Percentiles rank a stretch among this genome's conserved stretches.
Evolutionary conservation across 2,329 filamentous ascomycete species (phyloP).

Genomic region (Aureobasidium mangrovei): DNA sequence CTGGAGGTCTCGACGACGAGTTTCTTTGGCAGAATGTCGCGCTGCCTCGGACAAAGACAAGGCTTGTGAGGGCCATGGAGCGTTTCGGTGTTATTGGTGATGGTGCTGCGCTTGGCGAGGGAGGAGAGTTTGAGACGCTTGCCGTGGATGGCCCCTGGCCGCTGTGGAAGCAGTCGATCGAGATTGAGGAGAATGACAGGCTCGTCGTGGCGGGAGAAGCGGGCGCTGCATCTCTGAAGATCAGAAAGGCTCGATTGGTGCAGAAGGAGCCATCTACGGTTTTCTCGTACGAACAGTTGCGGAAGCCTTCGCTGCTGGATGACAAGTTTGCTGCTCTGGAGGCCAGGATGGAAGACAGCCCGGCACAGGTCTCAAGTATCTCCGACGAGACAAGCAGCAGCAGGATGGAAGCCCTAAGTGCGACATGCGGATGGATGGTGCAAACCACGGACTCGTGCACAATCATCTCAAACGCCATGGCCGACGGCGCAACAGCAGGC

Average conservation of each 20-base stretch:
- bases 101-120: slow-evolving; percentile 78
- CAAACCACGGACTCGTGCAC: not conserved
- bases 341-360: not conserved
- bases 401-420: not conserved
- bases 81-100: slow-evolving; percentile 57
- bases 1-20: slow-evolving; percentile 71
- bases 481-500: slow-evolving; percentile 30
- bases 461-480: slow-evolving; percentile 24
- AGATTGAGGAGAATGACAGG: slow-evolving; percentile 47
- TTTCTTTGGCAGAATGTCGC: slow-evolving; percentile 78
- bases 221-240: slow-evolving; percentile 63
- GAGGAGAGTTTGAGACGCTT: slow-evolving; percentile 92
- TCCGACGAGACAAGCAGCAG: not conserved
- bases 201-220: slow-evolving; percentile 58
- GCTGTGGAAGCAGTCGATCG: slow-evolving; percentile 65
- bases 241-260: slow-evolving; percentile 50
- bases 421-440: not conserved
- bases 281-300: slow-evolving; percentile 28
- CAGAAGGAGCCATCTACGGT: slow-evolving; percentile 26
- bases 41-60: slow-evolving; percentile 38
- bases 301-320: slow-evolving; percentile 61
- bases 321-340: slow-evolving; percentile 44
- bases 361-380: not conserved
- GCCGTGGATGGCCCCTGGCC: slow-evolving; percentile 67
- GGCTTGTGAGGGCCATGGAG: slow-evolving; percentile 47